Conservation (phyloP, 768 basidiomycete genomes). For the Rickenella mellea region DNA sequence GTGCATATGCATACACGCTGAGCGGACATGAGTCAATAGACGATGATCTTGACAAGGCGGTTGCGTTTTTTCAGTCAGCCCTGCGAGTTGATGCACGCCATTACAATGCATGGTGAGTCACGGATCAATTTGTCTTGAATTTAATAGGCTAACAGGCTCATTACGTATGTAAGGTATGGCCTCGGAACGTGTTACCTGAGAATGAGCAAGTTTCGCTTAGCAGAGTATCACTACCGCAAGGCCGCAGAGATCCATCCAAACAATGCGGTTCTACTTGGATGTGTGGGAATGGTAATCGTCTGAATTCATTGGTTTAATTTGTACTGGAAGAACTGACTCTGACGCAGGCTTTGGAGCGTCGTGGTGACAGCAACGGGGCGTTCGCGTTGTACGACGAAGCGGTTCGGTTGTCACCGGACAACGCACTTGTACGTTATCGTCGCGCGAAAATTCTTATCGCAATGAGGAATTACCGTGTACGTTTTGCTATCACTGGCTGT, state of each 20-base stretch:
- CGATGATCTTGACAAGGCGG: slow-evolving; percentile 88
- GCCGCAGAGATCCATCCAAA: slow-evolving; percentile 88
- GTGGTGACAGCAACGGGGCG: slow-evolving; percentile 68
- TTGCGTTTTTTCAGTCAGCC: slow-evolving; percentile 86
- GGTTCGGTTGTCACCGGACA: slow-evolving; percentile 69
- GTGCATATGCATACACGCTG: slow-evolving; percentile 93
- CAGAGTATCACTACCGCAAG: slow-evolving; percentile 93
- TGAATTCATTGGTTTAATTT: not conserved
- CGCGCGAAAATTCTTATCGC: slow-evolving; percentile 85
- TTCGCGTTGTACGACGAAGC: slow-evolving; percentile 77
- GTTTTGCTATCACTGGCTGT: slow-evolving; percentile 18
- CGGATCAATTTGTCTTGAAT: slow-evolving; percentile 1
- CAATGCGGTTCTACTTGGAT: slow-evolving; percentile 93
- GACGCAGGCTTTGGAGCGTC: slow-evolving; percentile 78
- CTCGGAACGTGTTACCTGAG: slow-evolving; percentile 93
- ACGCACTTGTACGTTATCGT: slow-evolving; percentile 89
- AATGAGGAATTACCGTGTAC: slow-evolving; percentile 74
- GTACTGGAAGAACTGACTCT: slow-evolving; percentile 3
- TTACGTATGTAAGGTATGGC: slow-evolving; percentile 73
- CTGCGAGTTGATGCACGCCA: slow-evolving; percentile 86
- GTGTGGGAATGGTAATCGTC: slow-evolving; percentile 90
- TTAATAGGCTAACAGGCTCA: slow-evolving; percentile 20
- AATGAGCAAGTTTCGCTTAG: slow-evolving; percentile 85
- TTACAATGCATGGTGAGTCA: slow-evolving; percentile 93
- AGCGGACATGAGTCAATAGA: slow-evolving; percentile 96